Conservation (phyloP, 306 rosid species). For the Medicago arabica region DNA sequence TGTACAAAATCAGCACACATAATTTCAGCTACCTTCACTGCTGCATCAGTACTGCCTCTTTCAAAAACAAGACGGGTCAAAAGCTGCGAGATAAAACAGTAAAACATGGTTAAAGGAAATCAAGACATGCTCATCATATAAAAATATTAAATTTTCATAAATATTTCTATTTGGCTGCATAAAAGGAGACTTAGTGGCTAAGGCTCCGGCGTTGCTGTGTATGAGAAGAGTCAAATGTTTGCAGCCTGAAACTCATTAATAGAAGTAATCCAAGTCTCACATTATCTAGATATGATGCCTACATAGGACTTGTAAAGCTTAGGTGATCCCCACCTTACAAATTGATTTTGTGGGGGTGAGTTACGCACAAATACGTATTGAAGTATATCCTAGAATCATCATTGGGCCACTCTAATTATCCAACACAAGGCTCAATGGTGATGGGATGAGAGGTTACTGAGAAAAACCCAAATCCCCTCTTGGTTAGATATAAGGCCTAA, state of each 20-base stretch:
- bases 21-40: conserved; percentile 91
- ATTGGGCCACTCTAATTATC: conserved; percentile 3
- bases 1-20: conserved; percentile 97
- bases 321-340: not conserved
- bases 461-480: not conserved
- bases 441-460: not conserved
- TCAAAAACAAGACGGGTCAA: conserved; percentile 95
- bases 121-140: conserved; percentile 29
- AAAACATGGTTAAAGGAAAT: conserved; percentile 33
- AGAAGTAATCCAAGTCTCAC: conserved; percentile 1
- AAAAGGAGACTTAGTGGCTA: conserved; percentile 28
- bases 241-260: not conserved
- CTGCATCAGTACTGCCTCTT: conserved; percentile 97
- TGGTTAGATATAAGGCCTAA: not conserved
- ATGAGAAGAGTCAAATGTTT: conserved; percentile 23
- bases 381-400: not conserved
- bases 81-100: conserved; percentile 66
- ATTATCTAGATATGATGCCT: not conserved
- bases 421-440: not conserved
- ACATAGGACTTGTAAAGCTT: not conserved
- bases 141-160: conserved; percentile 26
- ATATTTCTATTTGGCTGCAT: conserved; percentile 4
- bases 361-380: not conserved
- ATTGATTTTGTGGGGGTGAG: not conserved
- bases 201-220: conserved; percentile 8